Evolutionary conservation across 2,329 filamentous ascomycete genomes (phyloP).

Genomic region (Fusarium compactum): DNA sequence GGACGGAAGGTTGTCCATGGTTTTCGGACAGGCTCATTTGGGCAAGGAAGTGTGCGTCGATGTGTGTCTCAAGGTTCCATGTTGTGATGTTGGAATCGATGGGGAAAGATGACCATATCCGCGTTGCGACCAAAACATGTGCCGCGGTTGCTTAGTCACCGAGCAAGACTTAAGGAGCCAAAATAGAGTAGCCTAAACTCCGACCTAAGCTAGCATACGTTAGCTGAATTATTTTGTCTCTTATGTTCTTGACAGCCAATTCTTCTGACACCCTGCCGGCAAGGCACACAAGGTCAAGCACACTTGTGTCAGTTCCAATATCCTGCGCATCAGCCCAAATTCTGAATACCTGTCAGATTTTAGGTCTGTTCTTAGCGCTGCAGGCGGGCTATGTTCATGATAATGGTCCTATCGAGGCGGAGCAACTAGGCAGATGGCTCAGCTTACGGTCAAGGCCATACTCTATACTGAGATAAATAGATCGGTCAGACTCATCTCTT

Average conservation of each 20-base stretch:
- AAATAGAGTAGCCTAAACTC: not conserved
- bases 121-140: not conserved
- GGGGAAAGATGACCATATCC: not conserved
- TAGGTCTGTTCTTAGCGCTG: not conserved
- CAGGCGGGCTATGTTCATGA: not conserved
- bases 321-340: not conserved
- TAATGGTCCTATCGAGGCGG: not conserved
- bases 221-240: not conserved
- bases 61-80: not conserved
- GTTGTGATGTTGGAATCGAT: not conserved
- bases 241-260: not conserved
- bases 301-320: too few relatives aligned
- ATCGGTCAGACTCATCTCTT: not conserved
- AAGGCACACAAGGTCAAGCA: not conserved
- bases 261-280: not conserved
- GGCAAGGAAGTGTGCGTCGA: not conserved
- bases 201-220: fast-evolving
- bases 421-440: slow-evolving; percentile 3
- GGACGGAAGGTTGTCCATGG: slow-evolving; percentile 1
- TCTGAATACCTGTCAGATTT: not conserved
- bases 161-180: not conserved
- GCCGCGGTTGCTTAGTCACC: not conserved
- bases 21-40: not conserved
- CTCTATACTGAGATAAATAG: not conserved
- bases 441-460: not conserved